These are phyloP conservation scores for Debaryomyces maramus DNA, from an alignment of 805 yeast genomes.

Conservation along the genomic window DNA sequence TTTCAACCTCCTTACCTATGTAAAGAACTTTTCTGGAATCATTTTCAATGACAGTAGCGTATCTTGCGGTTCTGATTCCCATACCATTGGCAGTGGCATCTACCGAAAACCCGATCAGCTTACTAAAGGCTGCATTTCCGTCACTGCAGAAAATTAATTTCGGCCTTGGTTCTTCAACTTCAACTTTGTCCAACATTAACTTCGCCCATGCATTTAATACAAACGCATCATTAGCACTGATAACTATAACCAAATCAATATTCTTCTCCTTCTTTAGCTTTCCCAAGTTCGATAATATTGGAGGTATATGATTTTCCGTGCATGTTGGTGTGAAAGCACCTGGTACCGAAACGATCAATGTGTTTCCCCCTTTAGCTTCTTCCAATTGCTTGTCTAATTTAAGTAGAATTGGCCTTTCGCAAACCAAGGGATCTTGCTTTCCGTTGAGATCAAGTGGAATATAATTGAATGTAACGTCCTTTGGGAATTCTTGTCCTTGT, in stretches of 20 bases:
- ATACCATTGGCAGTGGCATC: constrained; percentile 38
- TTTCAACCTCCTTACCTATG: constrained; percentile 33
- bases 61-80: constrained; percentile 42
- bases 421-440: constrained; percentile 30
- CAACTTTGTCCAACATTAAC: constrained; percentile 30
- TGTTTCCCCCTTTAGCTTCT: constrained; percentile 22
- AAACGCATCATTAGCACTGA: constrained; percentile 45
- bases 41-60: constrained; percentile 35
- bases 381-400: constrained; percentile 32
- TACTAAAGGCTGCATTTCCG: constrained; percentile 36
- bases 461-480: constrained; percentile 33
- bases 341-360: constrained; percentile 41
- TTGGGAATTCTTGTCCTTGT: constrained; percentile 36
- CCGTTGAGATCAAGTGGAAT: constrained; percentile 37
- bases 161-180: constrained; percentile 17
- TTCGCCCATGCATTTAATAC: constrained; percentile 47
- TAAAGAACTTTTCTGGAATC: constrained; percentile 29
- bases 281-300: constrained; percentile 29
- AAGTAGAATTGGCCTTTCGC: constrained; percentile 35
- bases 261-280: constrained; percentile 28
- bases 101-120: constrained; percentile 26
- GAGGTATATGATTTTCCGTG: constrained; percentile 46
- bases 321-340: constrained; percentile 81
- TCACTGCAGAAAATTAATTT: constrained; percentile 44
- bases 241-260: constrained; percentile 33